Evolutionary conservation across 176 grass and related monocot species (phyloP).

Genomic region (Musa beccarii): DNA sequence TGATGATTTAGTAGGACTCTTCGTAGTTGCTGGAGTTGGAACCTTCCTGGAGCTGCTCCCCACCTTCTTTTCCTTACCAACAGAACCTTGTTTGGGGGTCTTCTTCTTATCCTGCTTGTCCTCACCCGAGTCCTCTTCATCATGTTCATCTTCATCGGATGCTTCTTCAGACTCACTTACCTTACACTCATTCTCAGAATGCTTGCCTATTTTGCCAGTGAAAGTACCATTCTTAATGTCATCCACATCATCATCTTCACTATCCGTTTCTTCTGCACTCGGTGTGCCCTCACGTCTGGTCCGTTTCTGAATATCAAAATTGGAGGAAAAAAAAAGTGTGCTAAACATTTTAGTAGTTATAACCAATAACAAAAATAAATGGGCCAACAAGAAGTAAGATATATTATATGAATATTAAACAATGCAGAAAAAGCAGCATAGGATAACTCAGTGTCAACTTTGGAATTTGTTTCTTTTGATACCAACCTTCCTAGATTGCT

Average conservation of each 20-base stretch:
- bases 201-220: constrained; percentile 24
- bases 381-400: not conserved
- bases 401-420: constrained; percentile 1
- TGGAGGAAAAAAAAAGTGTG: not conserved
- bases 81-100: constrained; percentile 36
- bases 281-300: constrained; percentile 20
- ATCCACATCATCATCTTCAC: constrained; percentile 39
- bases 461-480: constrained; percentile 12
- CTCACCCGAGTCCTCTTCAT: constrained; percentile 42
- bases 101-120: constrained; percentile 35
- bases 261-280: constrained; percentile 31
- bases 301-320: constrained; percentile 31
- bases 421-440: not conserved
- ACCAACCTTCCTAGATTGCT: constrained; percentile 62
- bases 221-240: constrained; percentile 18
- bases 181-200: constrained; percentile 39
- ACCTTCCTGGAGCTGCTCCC: constrained; percentile 25
- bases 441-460: constrained; percentile 7
- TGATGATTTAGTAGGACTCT: constrained; percentile 32
- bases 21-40: constrained; percentile 29
- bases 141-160: constrained; percentile 37
- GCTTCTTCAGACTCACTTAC: constrained; percentile 35
- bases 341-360: constrained; percentile 6
- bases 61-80: constrained; percentile 32
- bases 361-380: constrained; percentile 16